Conservation (phyloP, 441 rosid species). For the Populus tomentosa region DNA sequence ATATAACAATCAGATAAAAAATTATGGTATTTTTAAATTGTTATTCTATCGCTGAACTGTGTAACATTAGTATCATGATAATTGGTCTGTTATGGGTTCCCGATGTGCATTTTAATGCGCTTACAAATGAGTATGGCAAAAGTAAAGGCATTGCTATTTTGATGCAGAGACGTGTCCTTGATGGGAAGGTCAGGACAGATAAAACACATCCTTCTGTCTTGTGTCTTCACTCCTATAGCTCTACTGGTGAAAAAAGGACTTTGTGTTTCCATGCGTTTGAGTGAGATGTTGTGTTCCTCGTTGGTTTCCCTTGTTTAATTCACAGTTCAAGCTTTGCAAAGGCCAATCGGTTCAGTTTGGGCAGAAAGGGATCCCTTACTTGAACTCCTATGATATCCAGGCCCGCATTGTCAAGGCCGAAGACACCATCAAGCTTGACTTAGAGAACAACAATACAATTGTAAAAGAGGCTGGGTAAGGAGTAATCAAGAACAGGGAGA, state of each 20-base stretch:
- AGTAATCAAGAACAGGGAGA: conserved; percentile 68
- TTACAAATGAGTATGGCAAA: background rate
- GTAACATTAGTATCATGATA: too few relatives aligned
- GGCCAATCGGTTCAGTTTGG: conserved; percentile 60
- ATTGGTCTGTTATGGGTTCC: background rate
- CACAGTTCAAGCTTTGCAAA: conserved; percentile 73
- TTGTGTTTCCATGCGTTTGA: too few relatives aligned
- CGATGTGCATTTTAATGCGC: background rate
- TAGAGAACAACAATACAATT: conserved; percentile 61
- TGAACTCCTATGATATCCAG: conserved; percentile 71
- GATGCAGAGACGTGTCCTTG: conserved; percentile 70
- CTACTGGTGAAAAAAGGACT: background rate
- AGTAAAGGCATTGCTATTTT: conserved; percentile 62
- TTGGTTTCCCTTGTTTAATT: conserved; percentile 23
- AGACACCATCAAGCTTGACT: conserved; percentile 72
- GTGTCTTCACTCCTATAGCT: too few relatives aligned
- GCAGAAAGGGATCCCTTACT: conserved; percentile 68
- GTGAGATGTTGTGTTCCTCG: conserved; percentile 26
- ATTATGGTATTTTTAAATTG: fast-evolving
- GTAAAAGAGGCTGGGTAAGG: conserved; percentile 84
- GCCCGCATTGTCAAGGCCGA: conserved; percentile 69
- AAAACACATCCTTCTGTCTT: too few relatives aligned
- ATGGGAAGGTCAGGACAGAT: conserved; percentile 33
- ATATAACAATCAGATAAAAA: too few relatives aligned
- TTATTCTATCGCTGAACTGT: too few relatives aligned